phyloP scores from a whole-genome alignment of 805 yeast genomes.

The Monosporozyma aerobia region DNA sequence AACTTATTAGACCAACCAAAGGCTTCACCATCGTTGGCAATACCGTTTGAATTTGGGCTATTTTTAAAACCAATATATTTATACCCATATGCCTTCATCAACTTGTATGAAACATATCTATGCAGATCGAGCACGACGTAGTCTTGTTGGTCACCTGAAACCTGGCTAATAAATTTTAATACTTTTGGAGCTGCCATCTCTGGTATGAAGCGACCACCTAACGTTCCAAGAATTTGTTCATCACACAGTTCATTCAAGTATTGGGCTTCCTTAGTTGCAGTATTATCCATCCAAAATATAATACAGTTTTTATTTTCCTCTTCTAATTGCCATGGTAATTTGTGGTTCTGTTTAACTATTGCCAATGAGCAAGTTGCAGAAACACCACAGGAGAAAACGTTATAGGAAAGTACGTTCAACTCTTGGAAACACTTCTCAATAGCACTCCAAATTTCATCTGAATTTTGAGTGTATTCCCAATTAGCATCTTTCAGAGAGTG shows the following conservation, averaged over 20 bases:
- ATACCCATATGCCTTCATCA: slow-evolving; percentile 18
- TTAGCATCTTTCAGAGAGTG: slow-evolving; percentile 10
- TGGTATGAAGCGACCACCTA: slow-evolving; percentile 42
- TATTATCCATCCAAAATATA: slow-evolving; percentile 53
- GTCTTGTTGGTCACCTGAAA: background rate
- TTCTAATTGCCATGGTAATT: background rate
- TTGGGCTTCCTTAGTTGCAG: slow-evolving; percentile 31
- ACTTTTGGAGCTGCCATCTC: slow-evolving; percentile 54
- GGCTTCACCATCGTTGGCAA: slow-evolving; percentile 49
- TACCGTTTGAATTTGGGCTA: slow-evolving; percentile 11
- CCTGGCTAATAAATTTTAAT: slow-evolving; percentile 30
- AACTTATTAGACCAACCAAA: slow-evolving; percentile 40
- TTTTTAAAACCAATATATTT: background rate
- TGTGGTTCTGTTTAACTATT: background rate
- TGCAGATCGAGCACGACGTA: slow-evolving; percentile 43
- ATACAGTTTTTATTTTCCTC: slow-evolving; percentile 32
- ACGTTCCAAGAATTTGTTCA: slow-evolving; percentile 11
- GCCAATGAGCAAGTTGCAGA: slow-evolving; percentile 57
- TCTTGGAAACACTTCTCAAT: slow-evolving; percentile 21
- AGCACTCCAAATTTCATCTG: slow-evolving; percentile 32
- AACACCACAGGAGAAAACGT: slow-evolving; percentile 29
- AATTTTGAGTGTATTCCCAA: slow-evolving; percentile 34
- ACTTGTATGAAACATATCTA: slow-evolving; percentile 33
- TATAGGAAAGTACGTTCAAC: slow-evolving; percentile 1
- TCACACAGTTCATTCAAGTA: slow-evolving; percentile 25